A percentile compares a stretch with the other conserved stretches of the same genome.
phyloP scores from a whole-genome alignment of 306 rosid species.

The Lotus japonicus region DNA sequence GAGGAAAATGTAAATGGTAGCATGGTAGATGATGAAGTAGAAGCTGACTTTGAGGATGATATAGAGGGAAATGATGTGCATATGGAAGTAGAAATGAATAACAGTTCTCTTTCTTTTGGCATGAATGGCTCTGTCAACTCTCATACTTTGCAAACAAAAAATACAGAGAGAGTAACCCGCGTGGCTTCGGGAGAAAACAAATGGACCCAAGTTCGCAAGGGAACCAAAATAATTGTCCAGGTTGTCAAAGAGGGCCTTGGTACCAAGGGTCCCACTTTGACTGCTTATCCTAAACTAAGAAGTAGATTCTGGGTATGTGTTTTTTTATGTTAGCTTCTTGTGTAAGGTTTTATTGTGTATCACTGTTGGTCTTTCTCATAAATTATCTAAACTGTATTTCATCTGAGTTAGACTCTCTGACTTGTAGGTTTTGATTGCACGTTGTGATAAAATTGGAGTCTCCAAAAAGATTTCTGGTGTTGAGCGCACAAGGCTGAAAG shows the following conservation, averaged over 20 bases:
- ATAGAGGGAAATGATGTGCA: slow-evolving; percentile 52
- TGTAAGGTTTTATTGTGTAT: not conserved
- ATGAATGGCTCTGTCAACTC: slow-evolving; percentile 44
- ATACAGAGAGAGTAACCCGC: slow-evolving; percentile 33
- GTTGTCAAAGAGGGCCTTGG: slow-evolving; percentile 96
- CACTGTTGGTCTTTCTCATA: slow-evolving; percentile 14
- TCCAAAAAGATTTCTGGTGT: slow-evolving; percentile 72
- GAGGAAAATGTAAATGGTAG: slow-evolving; percentile 50
- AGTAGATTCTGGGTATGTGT: slow-evolving; percentile 94
- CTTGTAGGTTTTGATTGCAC: slow-evolving; percentile 63
- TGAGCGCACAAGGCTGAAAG: slow-evolving; percentile 89
- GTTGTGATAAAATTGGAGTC: slow-evolving; percentile 75
- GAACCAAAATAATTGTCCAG: slow-evolving; percentile 90
- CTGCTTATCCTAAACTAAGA: slow-evolving; percentile 79
- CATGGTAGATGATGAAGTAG: slow-evolving; percentile 50
- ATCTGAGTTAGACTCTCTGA: slow-evolving; percentile 31
- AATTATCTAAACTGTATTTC: slow-evolving; percentile 1
- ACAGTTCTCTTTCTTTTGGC: slow-evolving; percentile 27
- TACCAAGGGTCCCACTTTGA: slow-evolving; percentile 79
- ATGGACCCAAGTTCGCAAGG: slow-evolving; percentile 76
- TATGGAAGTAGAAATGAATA: slow-evolving; percentile 36
- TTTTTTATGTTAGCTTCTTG: slow-evolving; percentile 8
- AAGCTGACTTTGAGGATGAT: slow-evolving; percentile 65
- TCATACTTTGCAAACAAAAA: slow-evolving; percentile 41
- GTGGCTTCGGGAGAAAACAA: slow-evolving; percentile 38